Percentiles rank a stretch among this genome's conserved stretches.
These are phyloP conservation scores for Macrolepiota fuliginosa DNA, from an alignment of 768 basidiomycete species.

Conservation along the genomic window DNA sequence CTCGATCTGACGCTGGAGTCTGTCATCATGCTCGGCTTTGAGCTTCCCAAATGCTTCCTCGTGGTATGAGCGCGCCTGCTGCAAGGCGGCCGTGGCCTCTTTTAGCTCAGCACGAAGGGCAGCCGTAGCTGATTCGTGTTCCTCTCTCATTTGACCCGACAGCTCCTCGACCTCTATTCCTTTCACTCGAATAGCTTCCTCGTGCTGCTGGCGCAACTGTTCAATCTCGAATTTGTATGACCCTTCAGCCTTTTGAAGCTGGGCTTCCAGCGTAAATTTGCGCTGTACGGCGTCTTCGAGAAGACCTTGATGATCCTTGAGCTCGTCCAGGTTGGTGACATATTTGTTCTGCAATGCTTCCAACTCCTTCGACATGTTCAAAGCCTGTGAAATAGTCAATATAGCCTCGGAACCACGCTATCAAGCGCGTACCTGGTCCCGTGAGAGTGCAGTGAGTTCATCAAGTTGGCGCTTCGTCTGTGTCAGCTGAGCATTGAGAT, in stretches of 20 bases:
- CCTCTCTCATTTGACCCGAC: slow-evolving; percentile 21
- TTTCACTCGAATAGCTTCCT: slow-evolving; percentile 35
- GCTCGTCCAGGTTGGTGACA: slow-evolving; percentile 8
- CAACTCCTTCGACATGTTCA: slow-evolving; percentile 88
- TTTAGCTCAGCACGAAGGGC: slow-evolving; percentile 44
- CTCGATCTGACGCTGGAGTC: slow-evolving; percentile 48
- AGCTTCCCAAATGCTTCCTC: slow-evolving; percentile 60
- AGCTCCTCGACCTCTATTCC: slow-evolving; percentile 7
- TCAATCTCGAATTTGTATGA: slow-evolving; percentile 48
- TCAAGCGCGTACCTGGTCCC: slow-evolving; percentile 66
- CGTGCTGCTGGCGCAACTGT: slow-evolving; percentile 48
- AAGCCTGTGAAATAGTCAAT: slow-evolving; percentile 43
- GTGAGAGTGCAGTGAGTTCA: slow-evolving; percentile 74
- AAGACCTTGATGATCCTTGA: slow-evolving; percentile 39
- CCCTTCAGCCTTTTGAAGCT: slow-evolving; percentile 50
- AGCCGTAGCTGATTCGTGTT: slow-evolving; percentile 40
- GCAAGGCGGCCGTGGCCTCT: slow-evolving; percentile 37
- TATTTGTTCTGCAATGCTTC: slow-evolving; percentile 69
- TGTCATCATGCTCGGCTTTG: slow-evolving; percentile 48
- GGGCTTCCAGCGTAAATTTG: slow-evolving; percentile 50
- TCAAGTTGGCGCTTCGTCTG: slow-evolving; percentile 79
- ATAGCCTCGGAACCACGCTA: neutral
- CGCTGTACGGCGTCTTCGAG: slow-evolving; percentile 57
- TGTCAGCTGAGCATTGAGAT: slow-evolving; percentile 62
- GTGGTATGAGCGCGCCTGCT: slow-evolving; percentile 54